phyloP scores from a whole-genome alignment of 1,284 basidiomycete genomes.

The Puccinia polysora region DNA sequence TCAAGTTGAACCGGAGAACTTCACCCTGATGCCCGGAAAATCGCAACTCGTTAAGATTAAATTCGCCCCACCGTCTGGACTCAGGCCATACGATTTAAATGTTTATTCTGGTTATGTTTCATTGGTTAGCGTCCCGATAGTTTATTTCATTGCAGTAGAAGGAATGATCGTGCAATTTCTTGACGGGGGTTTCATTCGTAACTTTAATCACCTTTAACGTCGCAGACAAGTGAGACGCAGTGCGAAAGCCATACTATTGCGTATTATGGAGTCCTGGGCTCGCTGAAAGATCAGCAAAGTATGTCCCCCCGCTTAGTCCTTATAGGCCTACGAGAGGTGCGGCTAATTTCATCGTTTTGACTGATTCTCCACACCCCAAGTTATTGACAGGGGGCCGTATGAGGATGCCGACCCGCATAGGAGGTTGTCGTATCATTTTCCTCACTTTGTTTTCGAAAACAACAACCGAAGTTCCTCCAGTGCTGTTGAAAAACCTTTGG shows the following conservation, averaged over 20 bases:
- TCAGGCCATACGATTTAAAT: conserved; percentile 19
- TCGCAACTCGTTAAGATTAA: background rate
- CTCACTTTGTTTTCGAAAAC: conserved; percentile 28
- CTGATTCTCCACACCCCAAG: background rate
- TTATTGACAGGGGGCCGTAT: conserved; percentile 4
- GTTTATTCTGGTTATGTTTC: conserved; percentile 43
- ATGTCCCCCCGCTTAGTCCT: background rate
- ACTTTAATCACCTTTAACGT: conserved; percentile 5
- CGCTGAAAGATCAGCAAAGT: conserved; percentile 32
- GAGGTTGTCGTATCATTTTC: conserved; percentile 2
- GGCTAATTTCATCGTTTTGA: background rate
- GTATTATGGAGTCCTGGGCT: conserved; percentile 40
- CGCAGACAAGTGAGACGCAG: conserved; percentile 5
- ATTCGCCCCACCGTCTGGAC: conserved; percentile 11
- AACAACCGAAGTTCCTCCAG: conserved; percentile 19
- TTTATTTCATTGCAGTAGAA: too few relatives aligned
- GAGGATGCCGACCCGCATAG: background rate
- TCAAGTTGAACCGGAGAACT: background rate
- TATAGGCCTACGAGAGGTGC: background rate
- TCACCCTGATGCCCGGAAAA: conserved; percentile 25
- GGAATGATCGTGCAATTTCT: background rate
- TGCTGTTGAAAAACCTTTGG: background rate
- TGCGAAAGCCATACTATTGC: conserved; percentile 40
- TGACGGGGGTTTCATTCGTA: background rate
- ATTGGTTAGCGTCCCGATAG: conserved; percentile 8